Evolutionary conservation across 495 filamentous ascomycete species (phyloP), one percentile per base, ranked within the genome.

Genomic region (Xylaria venustula): DNA sequence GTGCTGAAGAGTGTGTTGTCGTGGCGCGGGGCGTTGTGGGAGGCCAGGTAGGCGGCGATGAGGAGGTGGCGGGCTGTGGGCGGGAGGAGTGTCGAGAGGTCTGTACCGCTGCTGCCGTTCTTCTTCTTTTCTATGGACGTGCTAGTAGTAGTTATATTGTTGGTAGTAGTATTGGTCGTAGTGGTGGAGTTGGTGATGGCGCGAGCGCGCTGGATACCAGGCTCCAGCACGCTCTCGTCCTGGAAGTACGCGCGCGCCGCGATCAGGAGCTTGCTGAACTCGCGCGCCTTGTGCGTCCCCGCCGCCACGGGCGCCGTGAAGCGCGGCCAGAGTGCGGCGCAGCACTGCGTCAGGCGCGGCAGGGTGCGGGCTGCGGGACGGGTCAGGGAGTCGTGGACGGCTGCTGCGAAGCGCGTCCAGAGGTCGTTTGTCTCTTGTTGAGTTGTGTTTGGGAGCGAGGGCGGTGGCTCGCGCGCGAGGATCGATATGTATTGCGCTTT

Each of bases 1-100:
- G 92, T 95, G 55, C 88, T 93, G 79, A 98, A 98, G 67, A 93
- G 87, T 28, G 86, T 81, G 1, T 85, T 80, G 72, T 98, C 94
- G 37, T 88, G 83, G 42, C 86, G 78, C 17, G 91, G 81, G 0
- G 90, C 86, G 68, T 90, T 98, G 77, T 93, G 90, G 3, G 92
- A 96, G 60, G 93, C 91, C 4, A 98, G 85, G 74, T 97, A 98
- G 20, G 93, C 87, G 49, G 92, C 89, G 37, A 93, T 83, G 14
- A 98, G 82, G 58, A 98, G 84, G 40, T 91, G 78, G 46, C 90
- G 88, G 20, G 94, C 87, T 67, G 90, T 91, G 64, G 90, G 89
- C 11, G 93, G 91, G 23, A 97, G 81, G 26, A 82, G 80, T 63
- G 69, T 28, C 1, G 80, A 72, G 1, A 76, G 67, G 63, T 72